phyloP scores from a whole-genome alignment of 306 rosid species.

The Dryas drummondii region DNA sequence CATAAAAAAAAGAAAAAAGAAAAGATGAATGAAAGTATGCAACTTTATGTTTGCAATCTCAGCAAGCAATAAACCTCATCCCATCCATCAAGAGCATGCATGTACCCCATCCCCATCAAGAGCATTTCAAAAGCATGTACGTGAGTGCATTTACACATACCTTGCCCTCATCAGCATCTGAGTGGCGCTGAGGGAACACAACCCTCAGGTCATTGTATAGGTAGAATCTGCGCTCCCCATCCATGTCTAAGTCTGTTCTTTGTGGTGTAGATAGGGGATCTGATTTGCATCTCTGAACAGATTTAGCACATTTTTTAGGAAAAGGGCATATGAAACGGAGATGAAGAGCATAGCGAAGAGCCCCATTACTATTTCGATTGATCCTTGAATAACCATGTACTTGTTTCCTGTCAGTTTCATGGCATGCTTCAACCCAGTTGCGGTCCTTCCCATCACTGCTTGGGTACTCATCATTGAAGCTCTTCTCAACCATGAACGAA shows the following conservation, averaged over 20 bases:
- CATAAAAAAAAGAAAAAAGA: too few relatives aligned
- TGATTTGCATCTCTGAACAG: slow-evolving; percentile 54
- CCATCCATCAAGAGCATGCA: too few relatives aligned
- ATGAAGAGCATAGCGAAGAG: slow-evolving; percentile 93
- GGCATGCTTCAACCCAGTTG: slow-evolving; percentile 47
- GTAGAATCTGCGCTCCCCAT: slow-evolving; percentile 77
- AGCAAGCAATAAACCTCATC: too few relatives aligned
- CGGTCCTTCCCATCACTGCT: slow-evolving; percentile 45
- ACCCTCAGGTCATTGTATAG: slow-evolving; percentile 84
- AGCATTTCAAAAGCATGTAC: too few relatives aligned
- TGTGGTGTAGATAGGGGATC: slow-evolving; percentile 40
- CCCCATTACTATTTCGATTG: slow-evolving; percentile 57
- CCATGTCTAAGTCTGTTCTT: slow-evolving; percentile 45
- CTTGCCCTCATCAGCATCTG: slow-evolving; percentile 99
- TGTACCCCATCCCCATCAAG: too few relatives aligned
- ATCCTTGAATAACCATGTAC: slow-evolving; percentile 46
- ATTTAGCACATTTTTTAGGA: slow-evolving; percentile 50
- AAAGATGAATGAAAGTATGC: too few relatives aligned
- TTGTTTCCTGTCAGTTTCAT: slow-evolving; percentile 47
- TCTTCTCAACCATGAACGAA: slow-evolving; percentile 31
- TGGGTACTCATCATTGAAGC: slow-evolving; percentile 20
- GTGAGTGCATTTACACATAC: slow-evolving; percentile 37
- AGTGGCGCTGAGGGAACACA: slow-evolving; percentile 96
- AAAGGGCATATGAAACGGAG: slow-evolving; percentile 85
- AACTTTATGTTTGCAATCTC: too few relatives aligned